Evolutionary conservation across 805 yeast genomes (phyloP).

Genomic region (Ogataea siamensis): DNA sequence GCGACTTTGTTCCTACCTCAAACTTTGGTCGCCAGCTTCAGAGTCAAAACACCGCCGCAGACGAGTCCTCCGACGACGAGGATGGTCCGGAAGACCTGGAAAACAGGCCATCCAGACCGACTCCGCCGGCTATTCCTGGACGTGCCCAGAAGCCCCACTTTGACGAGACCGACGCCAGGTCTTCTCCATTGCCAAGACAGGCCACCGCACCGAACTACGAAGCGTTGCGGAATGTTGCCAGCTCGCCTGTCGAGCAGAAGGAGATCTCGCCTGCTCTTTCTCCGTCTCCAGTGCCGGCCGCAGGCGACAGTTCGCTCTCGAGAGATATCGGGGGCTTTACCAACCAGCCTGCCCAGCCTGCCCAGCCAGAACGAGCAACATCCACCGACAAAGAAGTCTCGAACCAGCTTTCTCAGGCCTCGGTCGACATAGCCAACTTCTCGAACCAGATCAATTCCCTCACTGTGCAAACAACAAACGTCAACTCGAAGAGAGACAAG

Average conservation of each 20-base stretch:
- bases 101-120: slow-evolving; percentile 19
- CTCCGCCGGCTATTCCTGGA: slow-evolving; percentile 36
- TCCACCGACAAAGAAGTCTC: slow-evolving; percentile 49
- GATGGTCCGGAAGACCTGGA: slow-evolving; percentile 38
- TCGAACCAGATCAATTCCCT: slow-evolving; percentile 82
- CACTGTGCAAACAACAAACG: slow-evolving; percentile 66
- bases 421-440: slow-evolving; percentile 81
- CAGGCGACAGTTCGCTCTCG: too few species aligned
- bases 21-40: slow-evolving; percentile 76
- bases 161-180: slow-evolving; percentile 19
- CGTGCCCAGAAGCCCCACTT: slow-evolving; percentile 36
- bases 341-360: slow-evolving; percentile 16
- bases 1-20: slow-evolving; percentile 75
- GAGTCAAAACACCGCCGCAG: slow-evolving; percentile 29
- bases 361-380: background rate
- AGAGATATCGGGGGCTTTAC: too few species aligned
- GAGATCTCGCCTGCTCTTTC: slow-evolving; percentile 23
- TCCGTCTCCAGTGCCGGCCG: too few species aligned
- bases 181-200: slow-evolving; percentile 11
- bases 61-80: slow-evolving; percentile 36
- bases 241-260: slow-evolving; percentile 11
- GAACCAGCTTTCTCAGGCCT: slow-evolving; percentile 69
- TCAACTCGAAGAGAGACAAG: slow-evolving; percentile 66
- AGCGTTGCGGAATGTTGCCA: slow-evolving; percentile 37
- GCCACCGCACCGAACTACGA: slow-evolving; percentile 41